phyloP scores from a whole-genome alignment of 1,284 basidiomycete genomes.

The Heterobasidion parviporum region DNA sequence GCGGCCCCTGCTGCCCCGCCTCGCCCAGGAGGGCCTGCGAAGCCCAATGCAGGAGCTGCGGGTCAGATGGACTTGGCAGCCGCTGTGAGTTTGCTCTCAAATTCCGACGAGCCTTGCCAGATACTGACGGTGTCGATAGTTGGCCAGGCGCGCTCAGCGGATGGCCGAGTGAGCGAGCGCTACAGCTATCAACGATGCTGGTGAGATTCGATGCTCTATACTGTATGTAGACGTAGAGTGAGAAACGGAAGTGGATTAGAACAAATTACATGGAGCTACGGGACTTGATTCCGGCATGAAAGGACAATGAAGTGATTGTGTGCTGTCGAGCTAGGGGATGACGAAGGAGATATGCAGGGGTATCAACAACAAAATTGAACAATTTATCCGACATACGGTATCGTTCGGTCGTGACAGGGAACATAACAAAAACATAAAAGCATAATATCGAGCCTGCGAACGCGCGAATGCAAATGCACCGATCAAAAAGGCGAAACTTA shows the following conservation, averaged over 20 bases:
- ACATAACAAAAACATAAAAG: background rate
- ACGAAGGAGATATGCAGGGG: constrained; percentile 6
- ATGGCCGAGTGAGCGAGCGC: constrained; percentile 28
- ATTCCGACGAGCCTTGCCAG: constrained; percentile 7
- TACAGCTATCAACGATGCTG: too few species aligned
- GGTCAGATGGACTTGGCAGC: constrained; percentile 82
- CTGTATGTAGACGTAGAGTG: background rate
- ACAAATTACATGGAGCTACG: too few species aligned
- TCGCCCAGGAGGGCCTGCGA: constrained; percentile 23
- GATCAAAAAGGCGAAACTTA: constrained; percentile 15
- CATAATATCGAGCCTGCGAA: background rate
- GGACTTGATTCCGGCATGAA: constrained; percentile 1
- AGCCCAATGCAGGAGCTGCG: constrained; percentile 29
- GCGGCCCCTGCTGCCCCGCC: constrained; percentile 13
- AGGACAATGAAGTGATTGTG: background rate
- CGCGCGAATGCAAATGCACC: constrained; percentile 2
- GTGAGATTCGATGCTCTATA: background rate
- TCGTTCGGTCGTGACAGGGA: background rate
- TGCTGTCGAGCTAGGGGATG: constrained; percentile 3
- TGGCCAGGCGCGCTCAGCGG: constrained; percentile 65
- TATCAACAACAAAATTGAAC: constrained; percentile 4
- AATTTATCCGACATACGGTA: background rate
- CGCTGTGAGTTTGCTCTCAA: constrained; percentile 40
- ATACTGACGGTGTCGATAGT: constrained; percentile 26
- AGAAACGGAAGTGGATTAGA: background rate